Percentiles rank a stretch among this genome's conserved stretches.
Conservation (phyloP, 164 flowering plant genomes). For the Magnolia kwangsiensis region DNA sequence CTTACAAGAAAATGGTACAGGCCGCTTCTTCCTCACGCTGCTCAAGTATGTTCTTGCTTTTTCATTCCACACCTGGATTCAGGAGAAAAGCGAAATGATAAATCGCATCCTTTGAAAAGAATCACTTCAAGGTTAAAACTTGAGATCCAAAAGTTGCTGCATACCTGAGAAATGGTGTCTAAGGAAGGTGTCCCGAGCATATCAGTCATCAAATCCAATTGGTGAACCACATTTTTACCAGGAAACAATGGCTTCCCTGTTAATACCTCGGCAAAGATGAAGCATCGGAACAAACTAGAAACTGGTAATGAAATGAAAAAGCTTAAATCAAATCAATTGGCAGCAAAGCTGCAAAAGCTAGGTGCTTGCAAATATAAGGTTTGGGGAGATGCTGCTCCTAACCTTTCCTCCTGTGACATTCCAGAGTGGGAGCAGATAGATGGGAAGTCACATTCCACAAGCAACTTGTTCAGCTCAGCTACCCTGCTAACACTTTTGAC, state of each 20-base stretch:
- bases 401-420: too few species aligned
- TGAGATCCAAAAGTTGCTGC: background rate
- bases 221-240: slow-evolving; percentile 96
- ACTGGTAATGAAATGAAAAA: too few species aligned
- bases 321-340: too few species aligned
- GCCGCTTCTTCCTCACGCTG: slow-evolving; percentile 86
- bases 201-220: slow-evolving; percentile 93
- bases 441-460: too few species aligned
- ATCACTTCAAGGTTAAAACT: background rate
- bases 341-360: too few species aligned
- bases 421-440: too few species aligned
- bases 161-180: slow-evolving; percentile 84
- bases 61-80: slow-evolving; percentile 75
- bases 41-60: slow-evolving; percentile 85
- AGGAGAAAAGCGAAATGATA: slow-evolving; percentile 5
- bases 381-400: too few species aligned
- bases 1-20: slow-evolving; percentile 65
- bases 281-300: slow-evolving; percentile 20
- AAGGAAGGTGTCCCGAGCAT: slow-evolving; percentile 89
- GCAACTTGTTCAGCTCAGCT: too few species aligned
- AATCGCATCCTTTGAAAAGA: background rate
- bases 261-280: slow-evolving; percentile 92
- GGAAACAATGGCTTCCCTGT: slow-evolving; percentile 93
- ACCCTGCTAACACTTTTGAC: too few species aligned
- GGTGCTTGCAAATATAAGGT: too few species aligned